Conservation (phyloP, 352 stramenopile genomes). For the Globisporangium nunn region DNA sequence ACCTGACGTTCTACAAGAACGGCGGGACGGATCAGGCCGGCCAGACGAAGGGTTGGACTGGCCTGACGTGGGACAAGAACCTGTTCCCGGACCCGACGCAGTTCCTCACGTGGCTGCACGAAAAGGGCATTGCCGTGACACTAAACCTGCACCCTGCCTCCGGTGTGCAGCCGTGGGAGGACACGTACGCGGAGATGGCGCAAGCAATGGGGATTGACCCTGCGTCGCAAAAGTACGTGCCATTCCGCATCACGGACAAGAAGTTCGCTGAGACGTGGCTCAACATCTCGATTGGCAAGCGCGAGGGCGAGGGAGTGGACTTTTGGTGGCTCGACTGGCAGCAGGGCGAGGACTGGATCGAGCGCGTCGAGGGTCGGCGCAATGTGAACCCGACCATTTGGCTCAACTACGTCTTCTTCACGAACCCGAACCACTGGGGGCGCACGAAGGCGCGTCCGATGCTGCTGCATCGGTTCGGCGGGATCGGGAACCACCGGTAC, state of each 20-base stretch:
- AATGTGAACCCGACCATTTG: conserved; percentile 43
- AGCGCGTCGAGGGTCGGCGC: conserved; percentile 14
- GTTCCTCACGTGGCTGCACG: conserved; percentile 25
- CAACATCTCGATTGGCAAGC: conserved; percentile 17
- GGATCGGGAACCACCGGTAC: conserved; percentile 48
- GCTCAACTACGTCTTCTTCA: conserved; percentile 42
- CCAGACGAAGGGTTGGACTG: conserved; percentile 32
- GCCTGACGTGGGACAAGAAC: conserved; percentile 39
- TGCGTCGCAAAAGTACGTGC: conserved; percentile 19
- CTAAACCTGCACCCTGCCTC: conserved; percentile 45
- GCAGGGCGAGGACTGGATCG: conserved; percentile 37
- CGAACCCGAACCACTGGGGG: conserved; percentile 25
- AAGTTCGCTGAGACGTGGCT: conserved; percentile 23
- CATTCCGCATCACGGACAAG: conserved; percentile 30
- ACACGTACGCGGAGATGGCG: conserved; percentile 22
- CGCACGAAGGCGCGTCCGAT: conserved; percentile 18
- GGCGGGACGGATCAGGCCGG: conserved; percentile 18
- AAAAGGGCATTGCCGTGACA: conserved; percentile 23
- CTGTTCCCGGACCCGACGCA: conserved; percentile 34
- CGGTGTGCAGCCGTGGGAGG: conserved; percentile 37
- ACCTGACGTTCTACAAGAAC: conserved; percentile 40
- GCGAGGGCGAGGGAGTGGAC: conserved; percentile 28
- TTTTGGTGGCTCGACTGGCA: conserved; percentile 68
- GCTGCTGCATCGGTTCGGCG: conserved; percentile 38
- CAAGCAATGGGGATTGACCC: conserved; percentile 28